Evolutionary conservation across 768 basidiomycete genomes (phyloP).

Genomic region (Calocybe gangraenosa): DNA sequence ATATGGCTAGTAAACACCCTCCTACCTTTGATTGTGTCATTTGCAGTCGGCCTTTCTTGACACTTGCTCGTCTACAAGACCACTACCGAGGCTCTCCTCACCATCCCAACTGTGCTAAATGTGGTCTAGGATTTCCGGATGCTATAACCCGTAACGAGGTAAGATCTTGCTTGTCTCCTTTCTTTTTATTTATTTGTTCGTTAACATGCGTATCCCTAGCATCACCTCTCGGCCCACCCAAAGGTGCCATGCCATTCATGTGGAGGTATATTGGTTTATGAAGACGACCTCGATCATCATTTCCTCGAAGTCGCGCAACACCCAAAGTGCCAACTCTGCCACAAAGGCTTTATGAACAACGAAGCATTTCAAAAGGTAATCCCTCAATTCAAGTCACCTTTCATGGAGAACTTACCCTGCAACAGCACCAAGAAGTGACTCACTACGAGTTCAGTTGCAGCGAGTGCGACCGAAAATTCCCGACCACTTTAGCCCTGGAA

Average conservation of each 20-base stretch:
- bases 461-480: slow-evolving; percentile 36
- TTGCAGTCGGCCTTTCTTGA: slow-evolving; percentile 29
- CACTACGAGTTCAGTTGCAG: slow-evolving; percentile 23
- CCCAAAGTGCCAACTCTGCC: slow-evolving; percentile 11
- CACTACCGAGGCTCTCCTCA: slow-evolving; percentile 41
- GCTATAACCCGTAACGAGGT: slow-evolving; percentile 29
- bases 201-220: slow-evolving; percentile 21
- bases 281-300: slow-evolving; percentile 34
- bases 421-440: not conserved
- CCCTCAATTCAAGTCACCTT: not conserved
- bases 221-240: slow-evolving; percentile 25
- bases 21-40: slow-evolving; percentile 36
- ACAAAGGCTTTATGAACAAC: slow-evolving; percentile 13
- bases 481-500: slow-evolving; percentile 28
- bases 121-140: slow-evolving; percentile 40
- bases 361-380: slow-evolving; percentile 30
- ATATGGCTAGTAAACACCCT: slow-evolving; percentile 38
- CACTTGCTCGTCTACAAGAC: slow-evolving; percentile 35
- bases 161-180: slow-evolving; percentile 9
- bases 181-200: not conserved
- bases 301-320: slow-evolving; percentile 35
- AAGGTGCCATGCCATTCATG: slow-evolving; percentile 24
- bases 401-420: not conserved
- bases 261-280: slow-evolving; percentile 26
- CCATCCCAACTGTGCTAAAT: slow-evolving; percentile 44